Evolutionary conservation across 805 yeast species (phyloP).

Genomic region (Kuraishia floccosa): DNA sequence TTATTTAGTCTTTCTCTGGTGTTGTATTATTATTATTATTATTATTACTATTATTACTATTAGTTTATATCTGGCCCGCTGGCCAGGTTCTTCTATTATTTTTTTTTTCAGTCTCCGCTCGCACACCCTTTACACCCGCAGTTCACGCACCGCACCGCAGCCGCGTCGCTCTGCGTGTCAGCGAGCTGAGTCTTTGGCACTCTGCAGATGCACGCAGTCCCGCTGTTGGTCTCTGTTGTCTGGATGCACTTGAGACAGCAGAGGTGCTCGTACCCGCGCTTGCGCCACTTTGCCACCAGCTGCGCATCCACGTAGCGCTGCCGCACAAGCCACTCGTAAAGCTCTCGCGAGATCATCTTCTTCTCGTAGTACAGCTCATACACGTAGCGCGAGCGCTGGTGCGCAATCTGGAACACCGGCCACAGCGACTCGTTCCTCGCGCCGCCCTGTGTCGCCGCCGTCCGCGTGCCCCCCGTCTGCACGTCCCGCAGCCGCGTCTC

Average conservation of each 20-base stretch:
- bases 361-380: conserved; percentile 65
- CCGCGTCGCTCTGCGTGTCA: conserved; percentile 13
- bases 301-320: conserved; percentile 57
- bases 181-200: conserved; percentile 56
- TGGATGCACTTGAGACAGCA: conserved; percentile 79
- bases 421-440: conserved; percentile 51
- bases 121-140: conserved; percentile 87
- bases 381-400: conserved; percentile 66
- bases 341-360: conserved; percentile 50
- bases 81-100: not conserved
- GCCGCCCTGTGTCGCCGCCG: conserved; percentile 5
- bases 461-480: conserved; percentile 19
- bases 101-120: conserved; percentile 42
- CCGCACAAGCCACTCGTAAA: conserved; percentile 65
- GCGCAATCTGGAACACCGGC: conserved; percentile 61
- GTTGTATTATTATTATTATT: not conserved
- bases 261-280: conserved; percentile 67
- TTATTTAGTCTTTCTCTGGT: not conserved
- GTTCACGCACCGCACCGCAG: conserved; percentile 46
- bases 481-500: conserved; percentile 44
- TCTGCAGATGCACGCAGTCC: conserved; percentile 72
- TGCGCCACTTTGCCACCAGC: conserved; percentile 59
- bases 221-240: conserved; percentile 47
- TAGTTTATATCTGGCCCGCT: not conserved
- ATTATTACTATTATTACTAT: too few relatives aligned